These are phyloP conservation scores for Sporothrix phasma DNA, from an alignment of 2,329 filamentous ascomycete genomes.

Conservation along the genomic window DNA sequence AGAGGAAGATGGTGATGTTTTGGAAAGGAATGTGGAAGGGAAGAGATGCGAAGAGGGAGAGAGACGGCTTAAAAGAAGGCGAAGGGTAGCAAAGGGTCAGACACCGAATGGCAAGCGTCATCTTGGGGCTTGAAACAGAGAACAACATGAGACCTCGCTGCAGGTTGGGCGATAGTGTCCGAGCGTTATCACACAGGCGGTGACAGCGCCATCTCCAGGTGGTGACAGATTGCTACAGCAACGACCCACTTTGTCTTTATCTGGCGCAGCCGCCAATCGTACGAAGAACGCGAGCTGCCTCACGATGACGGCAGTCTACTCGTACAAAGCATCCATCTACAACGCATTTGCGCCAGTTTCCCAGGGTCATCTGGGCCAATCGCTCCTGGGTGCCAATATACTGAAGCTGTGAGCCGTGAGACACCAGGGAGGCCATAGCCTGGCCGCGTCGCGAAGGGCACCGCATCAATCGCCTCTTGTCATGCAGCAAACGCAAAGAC, in stretches of 20 bases:
- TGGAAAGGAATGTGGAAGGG: neutral
- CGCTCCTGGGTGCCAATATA: no score
- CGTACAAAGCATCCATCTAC: no score
- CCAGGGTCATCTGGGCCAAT: no score
- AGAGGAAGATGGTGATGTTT: constrained; percentile 1
- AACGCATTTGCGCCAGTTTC: no score
- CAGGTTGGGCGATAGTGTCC: constrained; percentile 1
- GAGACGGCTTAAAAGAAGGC: neutral
- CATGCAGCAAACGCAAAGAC: no score
- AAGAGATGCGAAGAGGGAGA: neutral
- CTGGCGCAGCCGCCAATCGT: neutral
- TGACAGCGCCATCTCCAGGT: neutral
- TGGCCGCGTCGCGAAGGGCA: no score
- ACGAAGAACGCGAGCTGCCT: neutral
- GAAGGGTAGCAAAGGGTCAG: neutral
- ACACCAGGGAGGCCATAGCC: no score
- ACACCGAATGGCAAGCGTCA: neutral
- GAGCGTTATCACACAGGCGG: neutral
- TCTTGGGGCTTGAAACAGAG: neutral
- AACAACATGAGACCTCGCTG: neutral
- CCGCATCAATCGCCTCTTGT: no score
- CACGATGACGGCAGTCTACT: neutral
- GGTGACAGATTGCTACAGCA: constrained; percentile 16
- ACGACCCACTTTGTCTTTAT: constrained; percentile 10
- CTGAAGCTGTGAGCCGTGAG: no score